A percentile compares a stretch with the other conserved stretches of the same genome.
Evolutionary conservation across 495 filamentous ascomycete species (phyloP).

Genomic region (Aspergillus saccharolyticus): DNA sequence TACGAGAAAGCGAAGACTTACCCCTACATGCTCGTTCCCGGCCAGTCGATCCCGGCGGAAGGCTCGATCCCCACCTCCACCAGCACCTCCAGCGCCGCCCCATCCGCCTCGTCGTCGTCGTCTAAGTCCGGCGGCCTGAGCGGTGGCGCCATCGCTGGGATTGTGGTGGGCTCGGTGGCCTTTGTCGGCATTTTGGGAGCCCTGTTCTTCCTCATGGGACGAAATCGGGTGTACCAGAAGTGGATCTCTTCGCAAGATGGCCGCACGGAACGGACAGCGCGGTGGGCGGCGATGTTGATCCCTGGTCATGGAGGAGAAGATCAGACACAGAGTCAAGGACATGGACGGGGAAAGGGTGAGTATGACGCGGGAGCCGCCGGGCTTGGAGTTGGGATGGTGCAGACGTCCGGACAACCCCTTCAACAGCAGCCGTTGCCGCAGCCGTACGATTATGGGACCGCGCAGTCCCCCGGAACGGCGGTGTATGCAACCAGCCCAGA

Average conservation of each 20-base stretch:
- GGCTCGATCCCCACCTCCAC: conserved; percentile 12
- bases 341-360: conserved; percentile 12
- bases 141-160: conserved; percentile 36
- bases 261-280: conserved; percentile 27
- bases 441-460: conserved; percentile 6
- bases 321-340: background rate
- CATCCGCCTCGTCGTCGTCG: conserved; percentile 9
- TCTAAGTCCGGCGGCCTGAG: conserved; percentile 18
- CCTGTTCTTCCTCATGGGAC: conserved; percentile 38
- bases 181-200: conserved; percentile 30
- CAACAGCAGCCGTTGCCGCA: conserved; percentile 14
- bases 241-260: conserved; percentile 35
- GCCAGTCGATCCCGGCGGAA: conserved; percentile 36
- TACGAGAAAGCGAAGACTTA: conserved; percentile 26
- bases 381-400: background rate
- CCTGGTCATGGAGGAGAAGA: background rate
- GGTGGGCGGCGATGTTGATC: conserved; percentile 27
- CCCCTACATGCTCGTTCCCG: conserved; percentile 37
- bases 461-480: conserved; percentile 9
- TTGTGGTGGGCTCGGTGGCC: conserved; percentile 28
- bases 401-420: background rate
- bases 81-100: conserved; percentile 8
- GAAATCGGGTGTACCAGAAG: conserved; percentile 33
- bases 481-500: conserved; percentile 8
- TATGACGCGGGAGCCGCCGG: conserved; percentile 1